Base-by-base conservation (phyloP, 1,284 basidiomycete species). In the Amylostereum areolatum region DNA sequence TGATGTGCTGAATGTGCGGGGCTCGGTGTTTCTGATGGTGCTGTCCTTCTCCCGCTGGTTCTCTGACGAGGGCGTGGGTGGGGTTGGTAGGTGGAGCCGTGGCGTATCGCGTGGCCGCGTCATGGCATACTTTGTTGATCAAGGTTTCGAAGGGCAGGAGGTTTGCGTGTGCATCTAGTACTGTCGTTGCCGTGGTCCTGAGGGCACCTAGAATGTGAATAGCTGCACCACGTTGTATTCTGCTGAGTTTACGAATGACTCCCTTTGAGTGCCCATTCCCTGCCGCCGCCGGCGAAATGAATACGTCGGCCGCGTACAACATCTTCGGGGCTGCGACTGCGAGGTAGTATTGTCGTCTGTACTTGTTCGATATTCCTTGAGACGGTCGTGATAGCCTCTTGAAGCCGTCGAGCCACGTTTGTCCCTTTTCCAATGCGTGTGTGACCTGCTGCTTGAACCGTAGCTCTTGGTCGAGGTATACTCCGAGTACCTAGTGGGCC, bases 131-230 rank as follows among this genome's bases (percentile, higher is more conserved):
- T 29, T 47, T 37, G 24, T 39, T 28, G 12, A 47, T 29, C 4
- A 37, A 24, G 9, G 24, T 8, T 2, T 7, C 2, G 27, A 40
- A 28, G 5, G 45, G 54, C 4, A 51, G 47, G 37, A 55, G 49
- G 28, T 44, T 35, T 11, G 54, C 52, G 43, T 54, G 49, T 34
- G 36, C 43, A 32, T 53, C 47, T 5, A 54, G 41, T 4, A 45
- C 9, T 11, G 34, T 44, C 44, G 28, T 27, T 52, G 45, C 50
- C 10, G 52, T 52, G 28, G 52, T 52, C 5, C 8, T 12, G 5
- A 45, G 39, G 7, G 50, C 46, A 1, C 45, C 45, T 7, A 29
- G 25, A 5, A 47, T 47, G 4, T 9, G 12, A 3, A 37, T 8
- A 24, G 45, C 27, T 3, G 35, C 45, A 7, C 6, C 8, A 3